These are phyloP conservation scores for Pythium dissotocum DNA, from an alignment of 352 stramenopile species.

Conservation along the genomic window DNA sequence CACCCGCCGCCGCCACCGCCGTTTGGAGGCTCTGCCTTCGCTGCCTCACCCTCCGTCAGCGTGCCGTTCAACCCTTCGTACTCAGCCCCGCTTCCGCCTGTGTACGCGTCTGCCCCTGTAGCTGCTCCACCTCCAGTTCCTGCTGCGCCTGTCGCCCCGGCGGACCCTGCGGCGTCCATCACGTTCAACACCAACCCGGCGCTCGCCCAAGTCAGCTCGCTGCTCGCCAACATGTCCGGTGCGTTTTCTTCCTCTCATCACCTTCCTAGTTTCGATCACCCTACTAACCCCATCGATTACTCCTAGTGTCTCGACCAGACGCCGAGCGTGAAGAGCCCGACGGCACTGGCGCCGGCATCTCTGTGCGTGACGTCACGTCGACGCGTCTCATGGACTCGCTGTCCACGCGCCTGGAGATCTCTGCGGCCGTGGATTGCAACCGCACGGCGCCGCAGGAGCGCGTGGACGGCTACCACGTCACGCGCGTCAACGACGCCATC, in stretches of 20 bases:
- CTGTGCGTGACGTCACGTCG: constrained; percentile 49
- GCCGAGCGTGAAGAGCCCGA: constrained; percentile 59
- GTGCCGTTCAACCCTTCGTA: constrained; percentile 34
- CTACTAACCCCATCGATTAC: neutral
- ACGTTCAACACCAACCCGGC: constrained; percentile 40
- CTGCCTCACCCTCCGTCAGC: constrained; percentile 27
- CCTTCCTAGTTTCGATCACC: neutral
- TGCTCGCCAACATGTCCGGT: constrained; percentile 66
- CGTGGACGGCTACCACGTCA: constrained; percentile 75
- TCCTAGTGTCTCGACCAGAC: constrained; percentile 12
- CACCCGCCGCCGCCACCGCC: constrained; percentile 9
- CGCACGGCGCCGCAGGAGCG: constrained; percentile 48
- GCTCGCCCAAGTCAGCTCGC: constrained; percentile 54
- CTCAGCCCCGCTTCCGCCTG: constrained; percentile 9
- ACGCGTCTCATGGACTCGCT: constrained; percentile 79
- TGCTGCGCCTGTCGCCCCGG: neutral
- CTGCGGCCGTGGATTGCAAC: constrained; percentile 67
- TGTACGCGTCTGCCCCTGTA: neutral
- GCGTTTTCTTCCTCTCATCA: neutral
- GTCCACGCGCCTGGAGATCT: constrained; percentile 70
- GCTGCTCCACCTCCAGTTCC: constrained; percentile 7
- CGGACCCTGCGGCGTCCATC: constrained; percentile 40
- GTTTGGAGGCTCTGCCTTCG: constrained; percentile 11
- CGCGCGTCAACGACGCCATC: constrained; percentile 66
- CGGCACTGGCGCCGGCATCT: constrained; percentile 58